Evolutionary conservation across 2,329 filamentous ascomycete species (phyloP), one percentile per base, ranked within the genome.

Genomic region (Colletotrichum viniferum): DNA sequence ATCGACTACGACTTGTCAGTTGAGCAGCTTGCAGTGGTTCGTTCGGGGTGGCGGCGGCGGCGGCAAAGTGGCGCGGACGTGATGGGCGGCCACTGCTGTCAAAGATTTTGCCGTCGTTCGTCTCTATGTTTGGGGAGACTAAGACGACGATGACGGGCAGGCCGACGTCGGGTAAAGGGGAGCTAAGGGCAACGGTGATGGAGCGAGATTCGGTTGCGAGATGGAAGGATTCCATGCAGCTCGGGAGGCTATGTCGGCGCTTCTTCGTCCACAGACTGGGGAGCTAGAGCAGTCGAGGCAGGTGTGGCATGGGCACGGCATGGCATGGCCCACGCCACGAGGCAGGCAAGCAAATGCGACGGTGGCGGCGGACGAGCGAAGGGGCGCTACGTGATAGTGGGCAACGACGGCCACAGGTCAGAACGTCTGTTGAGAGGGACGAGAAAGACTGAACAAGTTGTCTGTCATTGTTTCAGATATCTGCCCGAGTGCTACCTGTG

Each of bases 381-480:
- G 34, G 60, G 36, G 65, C 65, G n/a, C 10, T 21, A 61, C 58
- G 38, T 43, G 32, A 64, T 43, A 34, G 62, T 48, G 10, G 24
- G 38, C 26, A 21, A 26, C 69, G 61, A 58, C 48, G 26, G 60
- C 26, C 56, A 56, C n/a, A 43, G 58, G 38, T 30, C 36, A 21
- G 43, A 56, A 71, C 58, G 28, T 71, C 66, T 66, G 71, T 68
- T 56, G 32, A 69, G 71, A 62, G 58, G 55, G 71, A 63, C 43
- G 43, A 48, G 43, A 36, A 70, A 75, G 65, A 71, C 63, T 77
- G 68, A 68, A 60, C 61, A 62, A 72, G 60, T 76, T 55, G 68
- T 77, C 74, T 77, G 76, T 77, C 76, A 77, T 60, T 36, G 74
- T 77, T 77, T 77, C 76, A 77, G 74, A 70, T 55, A 52, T 71